phyloP scores from a whole-genome alignment of 768 basidiomycete species.

The Cystofilobasidium bisporidii region DNA sequence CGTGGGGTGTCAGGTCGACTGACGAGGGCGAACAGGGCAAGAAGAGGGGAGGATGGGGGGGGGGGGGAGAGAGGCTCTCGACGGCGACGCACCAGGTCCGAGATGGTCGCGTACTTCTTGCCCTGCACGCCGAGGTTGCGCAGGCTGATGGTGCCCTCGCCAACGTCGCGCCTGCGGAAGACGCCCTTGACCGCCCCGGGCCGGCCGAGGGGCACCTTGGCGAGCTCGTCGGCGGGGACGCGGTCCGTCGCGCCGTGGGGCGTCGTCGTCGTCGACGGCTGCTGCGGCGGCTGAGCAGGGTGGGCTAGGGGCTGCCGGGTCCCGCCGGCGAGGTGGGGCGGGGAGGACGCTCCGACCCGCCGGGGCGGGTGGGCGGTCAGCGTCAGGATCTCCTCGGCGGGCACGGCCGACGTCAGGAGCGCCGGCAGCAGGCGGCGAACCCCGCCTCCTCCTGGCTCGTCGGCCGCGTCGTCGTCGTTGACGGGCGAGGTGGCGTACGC shows the following conservation, averaged over 20 bases:
- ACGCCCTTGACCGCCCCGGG: background rate
- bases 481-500: background rate
- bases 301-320: no score
- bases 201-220: conserved; percentile 32
- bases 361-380: conserved; percentile 1
- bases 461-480: background rate
- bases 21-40: no score
- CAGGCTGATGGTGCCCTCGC: conserved; percentile 19
- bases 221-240: conserved; percentile 15
- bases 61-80: background rate
- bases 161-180: conserved; percentile 19
- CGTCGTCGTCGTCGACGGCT: no score
- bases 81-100: conserved; percentile 52
- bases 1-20: no score
- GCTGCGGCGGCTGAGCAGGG: no score
- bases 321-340: no score
- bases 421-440: no score
- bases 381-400: conserved; percentile 15
- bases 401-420: conserved; percentile 2
- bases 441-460: no score
- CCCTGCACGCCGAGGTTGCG: conserved; percentile 83
- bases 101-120: conserved; percentile 77
- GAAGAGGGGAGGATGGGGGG: background rate
- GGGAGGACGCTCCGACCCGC: background rate
- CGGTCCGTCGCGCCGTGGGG: background rate